Evolutionary conservation across 2,329 filamentous ascomycete species (phyloP).

Genomic region (Seiridium unicorne): DNA sequence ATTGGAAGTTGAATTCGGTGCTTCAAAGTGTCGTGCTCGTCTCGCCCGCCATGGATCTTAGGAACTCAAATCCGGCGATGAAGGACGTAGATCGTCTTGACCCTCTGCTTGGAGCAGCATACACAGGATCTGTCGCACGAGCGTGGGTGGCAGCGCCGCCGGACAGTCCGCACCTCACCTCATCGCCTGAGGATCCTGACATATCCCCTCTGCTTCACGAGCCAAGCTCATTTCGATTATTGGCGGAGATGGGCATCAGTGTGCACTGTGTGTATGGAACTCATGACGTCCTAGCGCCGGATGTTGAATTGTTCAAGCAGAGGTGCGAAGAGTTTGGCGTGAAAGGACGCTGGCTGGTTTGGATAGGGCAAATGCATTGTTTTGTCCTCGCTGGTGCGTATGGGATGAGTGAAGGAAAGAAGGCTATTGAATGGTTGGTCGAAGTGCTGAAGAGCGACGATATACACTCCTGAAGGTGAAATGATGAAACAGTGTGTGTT

Average conservation of each 20-base stretch:
- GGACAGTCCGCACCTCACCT: slow-evolving; percentile 9
- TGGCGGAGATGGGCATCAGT: slow-evolving; percentile 43
- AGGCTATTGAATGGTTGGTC: slow-evolving; percentile 44
- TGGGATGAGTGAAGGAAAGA: slow-evolving; percentile 42
- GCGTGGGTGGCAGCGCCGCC: slow-evolving; percentile 40
- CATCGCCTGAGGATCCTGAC: slow-evolving; percentile 32
- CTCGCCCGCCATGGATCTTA: slow-evolving; percentile 34
- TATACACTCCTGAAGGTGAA: not conserved
- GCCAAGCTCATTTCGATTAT: slow-evolving; percentile 18
- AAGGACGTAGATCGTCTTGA: slow-evolving; percentile 36
- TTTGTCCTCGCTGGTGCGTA: slow-evolving; percentile 51
- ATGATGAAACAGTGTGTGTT: not conserved
- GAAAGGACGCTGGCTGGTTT: slow-evolving; percentile 53
- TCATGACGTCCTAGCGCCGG: slow-evolving; percentile 51
- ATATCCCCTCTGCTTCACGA: slow-evolving; percentile 39
- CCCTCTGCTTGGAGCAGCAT: slow-evolving; percentile 40
- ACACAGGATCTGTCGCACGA: slow-evolving; percentile 38
- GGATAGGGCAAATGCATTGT: slow-evolving; percentile 61
- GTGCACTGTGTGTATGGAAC: slow-evolving; percentile 52
- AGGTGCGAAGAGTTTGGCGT: slow-evolving; percentile 41
- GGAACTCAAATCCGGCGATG: slow-evolving; percentile 43
- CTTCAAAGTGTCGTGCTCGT: slow-evolving; percentile 12
- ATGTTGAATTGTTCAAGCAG: slow-evolving; percentile 46
- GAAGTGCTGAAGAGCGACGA: slow-evolving; percentile 17
- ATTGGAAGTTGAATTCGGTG: slow-evolving; percentile 15